phyloP scores from a whole-genome alignment of 768 basidiomycete genomes.

The Lactifluus hygrophoroides region DNA sequence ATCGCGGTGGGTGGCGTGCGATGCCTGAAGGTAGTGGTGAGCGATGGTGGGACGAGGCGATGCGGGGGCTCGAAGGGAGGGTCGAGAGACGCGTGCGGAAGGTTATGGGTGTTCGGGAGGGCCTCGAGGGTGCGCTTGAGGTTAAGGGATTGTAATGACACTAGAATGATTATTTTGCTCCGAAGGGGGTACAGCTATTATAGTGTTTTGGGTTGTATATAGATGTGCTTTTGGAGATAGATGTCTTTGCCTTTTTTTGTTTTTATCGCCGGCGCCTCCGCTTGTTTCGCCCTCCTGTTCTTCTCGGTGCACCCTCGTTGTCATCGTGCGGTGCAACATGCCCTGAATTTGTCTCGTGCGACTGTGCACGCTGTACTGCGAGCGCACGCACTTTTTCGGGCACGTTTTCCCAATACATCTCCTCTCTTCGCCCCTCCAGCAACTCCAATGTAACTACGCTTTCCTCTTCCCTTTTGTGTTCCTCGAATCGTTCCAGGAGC shows the following conservation, averaged over 20 bases:
- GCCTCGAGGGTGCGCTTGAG: constrained; percentile 26
- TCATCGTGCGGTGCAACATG: not conserved
- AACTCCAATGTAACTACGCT: constrained; percentile 41
- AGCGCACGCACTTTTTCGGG: constrained; percentile 60
- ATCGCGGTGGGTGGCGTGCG: constrained; percentile 53
- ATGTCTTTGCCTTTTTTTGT: no score
- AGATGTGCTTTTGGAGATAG: no score
- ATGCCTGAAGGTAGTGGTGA: constrained; percentile 38
- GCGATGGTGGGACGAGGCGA: constrained; percentile 63
- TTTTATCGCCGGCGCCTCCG: not conserved
- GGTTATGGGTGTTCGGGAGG: constrained; percentile 26
- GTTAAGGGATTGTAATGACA: not conserved
- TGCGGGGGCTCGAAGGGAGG: constrained; percentile 33
- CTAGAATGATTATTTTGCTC: no score
- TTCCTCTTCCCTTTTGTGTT: constrained; percentile 7
- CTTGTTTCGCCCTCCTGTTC: not conserved
- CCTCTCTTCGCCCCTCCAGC: constrained; percentile 55
- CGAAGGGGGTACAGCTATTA: no score
- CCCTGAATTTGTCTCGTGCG: not conserved
- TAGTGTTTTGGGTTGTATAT: no score
- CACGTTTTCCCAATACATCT: constrained; percentile 72
- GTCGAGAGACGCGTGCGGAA: constrained; percentile 22
- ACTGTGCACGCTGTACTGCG: constrained; percentile 44
- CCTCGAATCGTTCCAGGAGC: constrained; percentile 39
- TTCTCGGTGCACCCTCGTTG: not conserved